phyloP scores from a whole-genome alignment of 106 monocot species.

The Dendrobium chrysotoxum region DNA sequence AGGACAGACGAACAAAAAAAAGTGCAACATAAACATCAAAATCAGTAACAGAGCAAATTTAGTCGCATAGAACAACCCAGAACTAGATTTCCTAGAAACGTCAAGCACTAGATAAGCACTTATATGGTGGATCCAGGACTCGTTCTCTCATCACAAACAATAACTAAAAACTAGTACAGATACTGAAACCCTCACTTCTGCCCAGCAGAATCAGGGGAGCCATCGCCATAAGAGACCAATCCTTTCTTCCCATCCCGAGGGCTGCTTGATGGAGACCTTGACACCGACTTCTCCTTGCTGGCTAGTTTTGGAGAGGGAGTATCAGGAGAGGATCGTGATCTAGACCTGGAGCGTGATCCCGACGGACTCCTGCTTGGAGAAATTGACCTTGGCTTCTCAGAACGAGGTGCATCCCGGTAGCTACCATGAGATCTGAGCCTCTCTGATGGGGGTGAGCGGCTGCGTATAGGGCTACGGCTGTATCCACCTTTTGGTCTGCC shows the following conservation, averaged over 20 bases:
- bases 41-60: neutral
- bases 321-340: slow-evolving; percentile 28
- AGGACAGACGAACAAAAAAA: neutral
- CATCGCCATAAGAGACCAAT: slow-evolving; percentile 90
- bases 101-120: neutral
- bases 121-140: neutral
- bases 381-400: slow-evolving; percentile 23
- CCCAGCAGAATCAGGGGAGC: slow-evolving; percentile 51
- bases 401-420: neutral
- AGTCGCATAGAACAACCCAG: neutral
- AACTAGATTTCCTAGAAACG: neutral
- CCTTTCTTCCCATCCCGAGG: slow-evolving; percentile 46
- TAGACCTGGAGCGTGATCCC: slow-evolving; percentile 23
- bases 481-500: slow-evolving; percentile 35
- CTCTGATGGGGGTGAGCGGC: slow-evolving; percentile 36
- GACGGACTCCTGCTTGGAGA: slow-evolving; percentile 47
- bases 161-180: neutral
- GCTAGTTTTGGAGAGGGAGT: slow-evolving; percentile 40
- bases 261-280: slow-evolving; percentile 54
- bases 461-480: slow-evolving; percentile 55
- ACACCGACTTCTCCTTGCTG: slow-evolving; percentile 44
- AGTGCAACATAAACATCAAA: neutral
- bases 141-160: neutral
- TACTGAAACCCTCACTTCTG: slow-evolving; percentile 14
- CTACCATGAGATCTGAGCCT: slow-evolving; percentile 22